Base-by-base conservation (phyloP, 306 rosid species). In the Vachellia pachyceras region DNA sequence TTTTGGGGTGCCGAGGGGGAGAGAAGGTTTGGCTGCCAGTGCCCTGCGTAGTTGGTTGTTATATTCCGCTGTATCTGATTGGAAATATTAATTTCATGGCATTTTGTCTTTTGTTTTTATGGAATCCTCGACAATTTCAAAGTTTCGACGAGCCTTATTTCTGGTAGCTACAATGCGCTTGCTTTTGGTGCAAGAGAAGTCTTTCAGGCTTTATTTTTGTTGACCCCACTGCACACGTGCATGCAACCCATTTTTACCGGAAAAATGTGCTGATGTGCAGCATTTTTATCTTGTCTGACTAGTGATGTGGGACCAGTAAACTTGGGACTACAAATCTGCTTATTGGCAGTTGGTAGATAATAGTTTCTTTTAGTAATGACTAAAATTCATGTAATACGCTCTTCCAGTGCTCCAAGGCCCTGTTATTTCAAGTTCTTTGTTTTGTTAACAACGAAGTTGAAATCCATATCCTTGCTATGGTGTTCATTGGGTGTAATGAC, bases 61-160 rank as follows among this genome's bases (percentile, higher is more conserved):
- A 80, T 88, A 85, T 82, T 70, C 80, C 39, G 35, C 73, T 85
- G 86, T 80, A 79, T 83, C 82, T 72, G 87, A 84, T 79, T 81
- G 81, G 45, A 85, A 87, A 23, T 79, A 79, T 82, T 84, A 84
- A 85, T 75, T 87, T 87, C 85, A 86, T 82, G 92, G 75, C 83
- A 71, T 87, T 77, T 72, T n/a, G n/a, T 77, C 80, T 86, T n/a
- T 54, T 83, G 18, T 61, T 61, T 61, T 14, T 14, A 61, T 61
- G 50, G 70, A 79, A 69, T 88, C 75, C 35, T 63, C 78, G 50
- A 35, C 68, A 46, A 77, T 69, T 73, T 86, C 69, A 23, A 67
- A 70, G 82, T 78, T 82, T 81, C 63, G 49, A 77, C 75, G 33
- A 73, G 80, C 84, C 82, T 80, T 78, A 68, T 84, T 77, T 82